Evolutionary conservation across 257 asterid genomes (phyloP).

Genomic region (Przewalskia tangutica): DNA sequence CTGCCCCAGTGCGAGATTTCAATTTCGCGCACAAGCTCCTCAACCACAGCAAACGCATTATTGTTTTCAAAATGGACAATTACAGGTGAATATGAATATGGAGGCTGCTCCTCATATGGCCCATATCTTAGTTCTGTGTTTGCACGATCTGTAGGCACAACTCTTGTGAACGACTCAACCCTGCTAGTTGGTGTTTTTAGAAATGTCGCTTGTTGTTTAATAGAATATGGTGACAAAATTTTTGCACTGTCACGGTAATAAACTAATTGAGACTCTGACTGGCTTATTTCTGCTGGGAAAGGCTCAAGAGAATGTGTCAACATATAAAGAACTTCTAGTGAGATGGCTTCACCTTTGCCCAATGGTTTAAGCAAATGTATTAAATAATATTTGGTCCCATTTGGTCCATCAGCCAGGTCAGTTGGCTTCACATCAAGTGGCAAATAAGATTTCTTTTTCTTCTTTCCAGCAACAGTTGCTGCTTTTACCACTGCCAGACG

Average conservation of each 20-base stretch:
- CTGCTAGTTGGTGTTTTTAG: slow-evolving; percentile 60
- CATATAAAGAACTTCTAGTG: slow-evolving; percentile 58
- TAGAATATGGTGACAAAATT: slow-evolving; percentile 71
- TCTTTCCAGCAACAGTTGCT: slow-evolving; percentile 57
- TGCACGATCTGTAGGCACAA: slow-evolving; percentile 57
- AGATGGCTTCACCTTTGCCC: slow-evolving; percentile 52
- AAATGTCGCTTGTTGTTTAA: slow-evolving; percentile 69
- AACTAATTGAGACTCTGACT: slow-evolving; percentile 88
- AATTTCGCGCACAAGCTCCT: slow-evolving; percentile 97
- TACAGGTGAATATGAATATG: slow-evolving; percentile 67
- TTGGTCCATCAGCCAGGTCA: slow-evolving; percentile 51
- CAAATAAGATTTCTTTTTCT: slow-evolving; percentile 60
- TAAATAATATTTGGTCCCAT: slow-evolving; percentile 60
- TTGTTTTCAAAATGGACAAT: slow-evolving; percentile 82
- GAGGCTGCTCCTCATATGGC: slow-evolving; percentile 51
- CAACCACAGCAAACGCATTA: slow-evolving; percentile 89
- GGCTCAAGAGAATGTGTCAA: slow-evolving; percentile 88
- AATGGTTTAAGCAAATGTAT: slow-evolving; percentile 48
- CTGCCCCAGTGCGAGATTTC: slow-evolving; percentile 99
- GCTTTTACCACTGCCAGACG: slow-evolving; percentile 77
- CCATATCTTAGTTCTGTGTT: slow-evolving; percentile 83
- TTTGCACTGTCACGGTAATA: slow-evolving; percentile 88
- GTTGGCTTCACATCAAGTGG: slow-evolving; percentile 65
- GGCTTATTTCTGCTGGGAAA: slow-evolving; percentile 82
- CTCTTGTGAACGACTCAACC: slow-evolving; percentile 84